phyloP scores from a whole-genome alignment of 371 early-diverging fungal genomes.

The Circinella umbellata region DNA sequence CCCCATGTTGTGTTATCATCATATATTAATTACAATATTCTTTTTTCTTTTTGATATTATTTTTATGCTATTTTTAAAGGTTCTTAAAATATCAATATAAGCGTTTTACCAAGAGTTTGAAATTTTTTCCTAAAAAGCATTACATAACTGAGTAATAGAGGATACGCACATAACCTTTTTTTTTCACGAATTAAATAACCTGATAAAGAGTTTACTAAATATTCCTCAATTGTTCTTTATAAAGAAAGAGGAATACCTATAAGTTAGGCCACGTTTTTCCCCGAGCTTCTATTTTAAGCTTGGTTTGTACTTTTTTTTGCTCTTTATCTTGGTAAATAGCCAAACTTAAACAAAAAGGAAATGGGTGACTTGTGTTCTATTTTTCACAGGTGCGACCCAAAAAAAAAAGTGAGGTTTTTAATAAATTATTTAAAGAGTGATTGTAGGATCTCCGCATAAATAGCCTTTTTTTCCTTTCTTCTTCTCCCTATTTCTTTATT shows the following conservation, averaged over 20 bases:
- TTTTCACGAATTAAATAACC: neutral
- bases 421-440: neutral
- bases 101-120: neutral
- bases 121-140: constrained; percentile 1
- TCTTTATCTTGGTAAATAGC: neutral
- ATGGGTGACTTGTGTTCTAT: neutral
- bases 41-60: too few relatives aligned
- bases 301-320: neutral
- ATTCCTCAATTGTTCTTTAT: neutral
- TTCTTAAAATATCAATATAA: neutral
- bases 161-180: too few relatives aligned
- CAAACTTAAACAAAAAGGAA: too few relatives aligned
- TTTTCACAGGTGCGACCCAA: neutral
- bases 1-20: neutral
- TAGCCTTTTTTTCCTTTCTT: neutral
- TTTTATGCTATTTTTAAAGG: neutral
- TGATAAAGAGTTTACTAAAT: neutral
- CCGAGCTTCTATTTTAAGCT: constrained; percentile 8
- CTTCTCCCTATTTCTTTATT: neutral
- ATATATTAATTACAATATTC: too few relatives aligned
- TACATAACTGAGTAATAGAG: neutral
- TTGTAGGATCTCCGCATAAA: neutral
- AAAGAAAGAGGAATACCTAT: neutral
- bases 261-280: neutral
- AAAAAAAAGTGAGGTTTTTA: too few relatives aligned